A percentile compares a stretch with the other conserved stretches of the same genome.
Conservation (phyloP, 352 stramenopile genomes). For the Aphanomyces cochlioides region DNA sequence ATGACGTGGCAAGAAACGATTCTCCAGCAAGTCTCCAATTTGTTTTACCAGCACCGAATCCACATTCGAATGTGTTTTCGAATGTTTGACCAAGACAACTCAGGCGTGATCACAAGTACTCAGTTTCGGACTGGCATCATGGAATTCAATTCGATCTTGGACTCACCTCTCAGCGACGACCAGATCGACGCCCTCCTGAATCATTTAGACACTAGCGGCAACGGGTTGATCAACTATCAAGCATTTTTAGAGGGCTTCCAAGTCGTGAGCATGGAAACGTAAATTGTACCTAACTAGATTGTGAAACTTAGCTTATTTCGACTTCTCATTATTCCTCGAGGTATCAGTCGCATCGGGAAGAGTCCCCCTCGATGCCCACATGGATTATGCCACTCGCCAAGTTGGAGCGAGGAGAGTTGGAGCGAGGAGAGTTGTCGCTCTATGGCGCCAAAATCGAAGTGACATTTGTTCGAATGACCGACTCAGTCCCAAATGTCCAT, state of each 20-base stretch:
- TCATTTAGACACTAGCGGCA: conserved; percentile 85
- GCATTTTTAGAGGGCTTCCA: conserved; percentile 92
- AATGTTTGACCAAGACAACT: conserved; percentile 88
- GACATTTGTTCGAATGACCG: too few species aligned
- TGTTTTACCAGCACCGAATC: conserved; percentile 92
- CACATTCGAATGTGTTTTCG: conserved; percentile 90
- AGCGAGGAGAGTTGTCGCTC: too few species aligned
- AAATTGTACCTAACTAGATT: not conserved
- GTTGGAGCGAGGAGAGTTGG: too few species aligned
- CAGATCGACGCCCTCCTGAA: conserved; percentile 88
- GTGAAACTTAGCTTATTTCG: too few species aligned
- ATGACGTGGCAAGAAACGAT: conserved; percentile 89
- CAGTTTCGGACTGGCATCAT: conserved; percentile 83
- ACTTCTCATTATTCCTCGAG: too few species aligned
- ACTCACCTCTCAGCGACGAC: conserved; percentile 85
- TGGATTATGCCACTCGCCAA: too few species aligned
- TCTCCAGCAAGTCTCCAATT: conserved; percentile 90
- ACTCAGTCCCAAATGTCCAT: too few species aligned
- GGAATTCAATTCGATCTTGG: conserved; percentile 86
- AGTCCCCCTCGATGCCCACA: too few species aligned
- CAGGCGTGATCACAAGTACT: conserved; percentile 65
- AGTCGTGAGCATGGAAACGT: conserved; percentile 44
- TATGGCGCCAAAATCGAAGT: too few species aligned
- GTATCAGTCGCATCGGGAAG: too few species aligned
- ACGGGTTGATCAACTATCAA: conserved; percentile 90